Evolutionary conservation across 2,329 filamentous ascomycete genomes (phyloP).

Genomic region (Ceratocystis huliohia): DNA sequence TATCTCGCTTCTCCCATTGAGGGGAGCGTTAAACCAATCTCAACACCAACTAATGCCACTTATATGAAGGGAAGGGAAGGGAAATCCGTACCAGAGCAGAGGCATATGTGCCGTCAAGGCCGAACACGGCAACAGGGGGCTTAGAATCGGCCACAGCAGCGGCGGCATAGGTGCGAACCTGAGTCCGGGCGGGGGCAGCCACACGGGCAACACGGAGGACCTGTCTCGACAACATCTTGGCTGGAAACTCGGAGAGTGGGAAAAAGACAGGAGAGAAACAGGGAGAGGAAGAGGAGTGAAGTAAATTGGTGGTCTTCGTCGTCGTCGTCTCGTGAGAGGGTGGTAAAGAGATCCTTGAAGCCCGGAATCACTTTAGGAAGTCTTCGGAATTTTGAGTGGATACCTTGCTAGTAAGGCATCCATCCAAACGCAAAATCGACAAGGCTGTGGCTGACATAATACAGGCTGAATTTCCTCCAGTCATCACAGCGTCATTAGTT

Average conservation of each 20-base stretch:
- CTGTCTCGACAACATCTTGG: conserved; percentile 47
- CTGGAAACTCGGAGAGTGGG: background rate
- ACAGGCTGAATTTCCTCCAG: too few relatives aligned
- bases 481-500: background rate
- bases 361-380: conserved; percentile 16
- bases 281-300: conserved; percentile 25
- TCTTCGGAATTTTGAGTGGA: conserved; percentile 21
- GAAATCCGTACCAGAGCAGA: conserved; percentile 73
- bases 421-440: background rate
- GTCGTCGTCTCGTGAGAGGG: conserved; percentile 16
- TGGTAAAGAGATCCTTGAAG: conserved; percentile 18
- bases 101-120: conserved; percentile 95
- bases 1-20: too few relatives aligned
- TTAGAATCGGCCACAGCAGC: conserved; percentile 57
- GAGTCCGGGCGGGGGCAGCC: conserved; percentile 47
- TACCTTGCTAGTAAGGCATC: conserved; percentile 20
- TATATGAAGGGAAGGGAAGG: background rate
- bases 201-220: conserved; percentile 44
- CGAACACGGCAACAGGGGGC: conserved; percentile 83
- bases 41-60: background rate
- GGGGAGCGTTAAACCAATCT: background rate
- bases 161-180: conserved; percentile 70
- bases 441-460: conserved; percentile 20
- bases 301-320: conserved; percentile 23
- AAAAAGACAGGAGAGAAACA: background rate